Conservation (phyloP, 805 yeast genomes). For the Kodamaea nitidulidarum region DNA sequence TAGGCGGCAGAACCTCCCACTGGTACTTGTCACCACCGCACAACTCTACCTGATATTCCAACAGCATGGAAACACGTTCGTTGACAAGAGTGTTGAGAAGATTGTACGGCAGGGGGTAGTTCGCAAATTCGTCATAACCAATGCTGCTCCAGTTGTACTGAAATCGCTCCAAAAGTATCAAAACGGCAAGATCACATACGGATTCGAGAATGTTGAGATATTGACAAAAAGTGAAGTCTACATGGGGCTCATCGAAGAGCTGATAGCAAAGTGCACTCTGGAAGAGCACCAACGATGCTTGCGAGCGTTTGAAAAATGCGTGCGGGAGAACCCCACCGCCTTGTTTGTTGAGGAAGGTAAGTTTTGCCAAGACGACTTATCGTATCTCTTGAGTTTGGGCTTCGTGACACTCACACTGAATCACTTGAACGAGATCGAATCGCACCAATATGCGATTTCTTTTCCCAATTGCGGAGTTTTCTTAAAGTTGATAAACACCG, state of each 20-base stretch:
- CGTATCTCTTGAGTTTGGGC: slow-evolving; percentile 37
- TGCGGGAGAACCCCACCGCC: slow-evolving; percentile 24
- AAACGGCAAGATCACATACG: slow-evolving; percentile 37
- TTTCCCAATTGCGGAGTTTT: slow-evolving; percentile 51
- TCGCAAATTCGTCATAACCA: slow-evolving; percentile 38
- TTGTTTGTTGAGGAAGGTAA: slow-evolving; percentile 23
- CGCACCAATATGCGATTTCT: slow-evolving; percentile 38
- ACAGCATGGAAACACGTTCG: slow-evolving; percentile 44
- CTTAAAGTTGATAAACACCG: slow-evolving; percentile 40
- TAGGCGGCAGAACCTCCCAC: slow-evolving; percentile 33
- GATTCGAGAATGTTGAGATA: slow-evolving; percentile 41
- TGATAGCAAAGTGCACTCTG: slow-evolving; percentile 9
- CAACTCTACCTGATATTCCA: slow-evolving; percentile 50
- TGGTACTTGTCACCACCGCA: slow-evolving; percentile 37
- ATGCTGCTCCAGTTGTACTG: slow-evolving; percentile 44
- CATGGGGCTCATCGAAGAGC: slow-evolving; percentile 15
- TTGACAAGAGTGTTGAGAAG: slow-evolving; percentile 43
- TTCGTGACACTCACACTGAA: slow-evolving; percentile 43
- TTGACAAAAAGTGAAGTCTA: slow-evolving; percentile 26
- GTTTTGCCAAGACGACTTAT: slow-evolving; percentile 24
- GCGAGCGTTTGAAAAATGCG: slow-evolving; percentile 20
- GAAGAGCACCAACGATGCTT: slow-evolving; percentile 9
- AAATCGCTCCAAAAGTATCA: slow-evolving; percentile 28
- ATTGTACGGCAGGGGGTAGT: slow-evolving; percentile 34
- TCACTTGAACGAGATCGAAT: slow-evolving; percentile 40